Base-by-base conservation (phyloP, 768 basidiomycete species). In the Gelatoporia subvermispora region DNA sequence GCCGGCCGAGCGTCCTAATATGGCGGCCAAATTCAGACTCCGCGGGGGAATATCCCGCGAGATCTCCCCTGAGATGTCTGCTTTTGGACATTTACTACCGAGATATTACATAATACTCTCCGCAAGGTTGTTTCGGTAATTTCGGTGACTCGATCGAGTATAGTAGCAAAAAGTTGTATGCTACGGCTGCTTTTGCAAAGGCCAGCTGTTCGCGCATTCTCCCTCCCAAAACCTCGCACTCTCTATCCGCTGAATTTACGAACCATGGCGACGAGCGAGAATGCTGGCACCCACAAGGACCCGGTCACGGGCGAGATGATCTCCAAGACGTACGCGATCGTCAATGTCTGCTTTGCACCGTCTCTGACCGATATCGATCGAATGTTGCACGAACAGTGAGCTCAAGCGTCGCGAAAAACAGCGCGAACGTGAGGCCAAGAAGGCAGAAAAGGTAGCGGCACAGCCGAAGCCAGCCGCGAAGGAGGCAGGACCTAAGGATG, bases 231-330 rank as follows among this genome's bases (percentile, higher is more conserved):
- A 34, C 51, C 41, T 39, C 50, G 23, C 24, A 5, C 36, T 37
- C 48, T 13, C 21, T 17, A 24, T 11, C 38, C 35, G 35, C 20
- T 35, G 48, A 15, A 23, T 31, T 37, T 37, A 5, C 43, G 59
- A 59, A 66, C 28, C 2, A 76, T 76, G 75, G 66, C 72, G 2
- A 42, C 71, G 35, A 31, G 28, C 28, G 73, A 73, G 34, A 48
- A 53, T 16, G 49, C 64, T 5, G 67, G 63, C 15, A 61, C 65
- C 28, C 79, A 77, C 64, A 84, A 82, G 75, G 89, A 93, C 66
- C 87, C 87, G 36, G 79, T 93, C 54, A 96, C 95, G 0, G 94
- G 93, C 31, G 94, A 98, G 69, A 78, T 96, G 85, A 84, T 99
- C 62, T 96, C 93, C 71, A 99, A 99, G 82, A 78, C 79, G 95